These are phyloP conservation scores for Canavalia ensiformis DNA, from an alignment of 306 rosid genomes.

Conservation along the genomic window DNA sequence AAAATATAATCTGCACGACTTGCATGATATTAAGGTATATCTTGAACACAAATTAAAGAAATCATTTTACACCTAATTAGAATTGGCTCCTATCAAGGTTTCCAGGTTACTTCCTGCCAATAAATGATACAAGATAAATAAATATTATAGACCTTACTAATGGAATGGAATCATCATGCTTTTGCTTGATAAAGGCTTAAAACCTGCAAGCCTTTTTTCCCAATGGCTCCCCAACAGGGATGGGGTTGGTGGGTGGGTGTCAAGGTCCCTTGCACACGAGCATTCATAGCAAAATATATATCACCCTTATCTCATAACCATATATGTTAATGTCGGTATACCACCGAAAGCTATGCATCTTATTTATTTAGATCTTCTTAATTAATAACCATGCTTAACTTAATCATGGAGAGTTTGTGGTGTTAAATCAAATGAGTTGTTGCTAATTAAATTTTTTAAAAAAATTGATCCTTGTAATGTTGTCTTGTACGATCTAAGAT, in stretches of 20 bases:
- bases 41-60: neutral
- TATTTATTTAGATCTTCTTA: neutral
- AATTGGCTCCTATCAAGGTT: neutral
- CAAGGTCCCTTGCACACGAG: conserved; percentile 1
- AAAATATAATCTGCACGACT: neutral
- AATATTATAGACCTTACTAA: neutral
- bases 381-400: neutral
- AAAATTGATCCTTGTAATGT: neutral
- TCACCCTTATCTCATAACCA: neutral
- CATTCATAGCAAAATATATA: neutral
- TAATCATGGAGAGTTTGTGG: conserved; percentile 19
- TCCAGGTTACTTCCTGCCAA: conserved; percentile 18
- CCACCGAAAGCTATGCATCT: conserved; percentile 24
- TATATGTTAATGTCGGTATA: neutral
- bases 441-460: neutral
- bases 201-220: conserved; percentile 2
- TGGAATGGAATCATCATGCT: neutral
- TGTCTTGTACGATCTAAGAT: neutral
- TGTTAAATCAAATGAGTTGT: conserved; percentile 2
- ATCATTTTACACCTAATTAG: neutral
- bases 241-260: conserved; percentile 45
- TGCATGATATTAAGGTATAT: neutral
- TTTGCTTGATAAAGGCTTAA: conserved; percentile 38
- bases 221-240: conserved; percentile 37
- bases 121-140: neutral